phyloP scores from a whole-genome alignment of 2,329 filamentous ascomycete species.

The Colletotrichum sp. region DNA sequence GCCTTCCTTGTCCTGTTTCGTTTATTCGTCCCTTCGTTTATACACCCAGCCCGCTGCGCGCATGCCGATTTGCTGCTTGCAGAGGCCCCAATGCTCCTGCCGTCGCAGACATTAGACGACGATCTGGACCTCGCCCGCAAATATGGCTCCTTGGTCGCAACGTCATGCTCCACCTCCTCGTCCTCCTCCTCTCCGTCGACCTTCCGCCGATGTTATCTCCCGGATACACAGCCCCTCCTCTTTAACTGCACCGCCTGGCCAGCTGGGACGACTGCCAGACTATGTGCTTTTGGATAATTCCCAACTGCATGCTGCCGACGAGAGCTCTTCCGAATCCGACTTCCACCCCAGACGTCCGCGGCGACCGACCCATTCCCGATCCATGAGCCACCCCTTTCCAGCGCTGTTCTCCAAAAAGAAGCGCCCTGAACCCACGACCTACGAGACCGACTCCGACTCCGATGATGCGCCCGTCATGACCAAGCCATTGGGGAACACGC shows the following conservation, averaged over 20 bases:
- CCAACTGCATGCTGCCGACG: slow-evolving; percentile 37
- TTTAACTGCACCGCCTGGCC: slow-evolving; percentile 25
- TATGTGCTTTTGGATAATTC: slow-evolving; percentile 25
- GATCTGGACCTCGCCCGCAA: slow-evolving; percentile 17
- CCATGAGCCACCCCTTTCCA: slow-evolving; percentile 82
- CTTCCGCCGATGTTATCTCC: slow-evolving; percentile 36
- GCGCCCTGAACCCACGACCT: slow-evolving; percentile 45
- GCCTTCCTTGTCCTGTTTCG: background rate
- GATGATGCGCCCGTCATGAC: slow-evolving; percentile 33
- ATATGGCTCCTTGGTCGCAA: slow-evolving; percentile 37
- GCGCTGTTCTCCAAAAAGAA: slow-evolving; percentile 71
- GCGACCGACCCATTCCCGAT: slow-evolving; percentile 59
- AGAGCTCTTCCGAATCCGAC: slow-evolving; percentile 51
- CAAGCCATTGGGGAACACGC: slow-evolving; percentile 28
- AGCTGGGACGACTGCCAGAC: slow-evolving; percentile 26
- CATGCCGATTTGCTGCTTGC: background rate
- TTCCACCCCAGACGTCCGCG: slow-evolving; percentile 31
- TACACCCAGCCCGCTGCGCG: background rate
- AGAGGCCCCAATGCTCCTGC: slow-evolving; percentile 13
- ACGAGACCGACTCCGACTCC: slow-evolving; percentile 32
- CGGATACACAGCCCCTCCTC: slow-evolving; percentile 38
- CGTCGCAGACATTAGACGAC: slow-evolving; percentile 21
- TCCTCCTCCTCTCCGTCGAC: slow-evolving; percentile 20
- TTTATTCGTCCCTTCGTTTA: background rate
- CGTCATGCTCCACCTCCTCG: slow-evolving; percentile 24